Conservation (phyloP, 2,329 filamentous ascomycete species). For the Fusarium hainanense region DNA sequence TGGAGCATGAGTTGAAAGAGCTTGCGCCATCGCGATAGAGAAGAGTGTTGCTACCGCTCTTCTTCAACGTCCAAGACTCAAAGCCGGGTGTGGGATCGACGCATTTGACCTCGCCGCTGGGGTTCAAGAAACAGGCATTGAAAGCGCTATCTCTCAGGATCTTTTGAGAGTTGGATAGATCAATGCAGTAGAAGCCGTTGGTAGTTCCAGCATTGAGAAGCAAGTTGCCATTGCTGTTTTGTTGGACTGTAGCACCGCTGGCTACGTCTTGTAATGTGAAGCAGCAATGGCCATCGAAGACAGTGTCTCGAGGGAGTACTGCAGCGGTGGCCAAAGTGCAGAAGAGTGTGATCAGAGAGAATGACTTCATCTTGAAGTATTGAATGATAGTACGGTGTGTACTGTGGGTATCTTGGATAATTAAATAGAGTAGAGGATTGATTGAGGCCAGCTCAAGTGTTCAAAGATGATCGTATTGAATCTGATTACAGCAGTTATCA, state of each 20-base stretch:
- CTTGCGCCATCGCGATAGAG: slow-evolving; percentile 42
- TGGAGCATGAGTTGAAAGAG: slow-evolving; percentile 45
- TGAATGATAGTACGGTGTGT: not conserved
- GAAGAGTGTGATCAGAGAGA: slow-evolving; percentile 36
- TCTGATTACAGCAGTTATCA: not conserved
- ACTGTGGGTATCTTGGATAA: not conserved
- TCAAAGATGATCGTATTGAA: not conserved
- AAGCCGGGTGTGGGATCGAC: slow-evolving; percentile 49
- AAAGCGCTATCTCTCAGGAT: slow-evolving; percentile 45
- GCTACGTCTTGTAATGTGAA: slow-evolving; percentile 47
- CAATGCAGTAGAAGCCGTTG: slow-evolving; percentile 49
- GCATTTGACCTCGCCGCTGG: slow-evolving; percentile 46
- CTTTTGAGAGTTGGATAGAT: slow-evolving; percentile 40
- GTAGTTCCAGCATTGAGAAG: slow-evolving; percentile 42
- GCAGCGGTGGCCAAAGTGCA: slow-evolving; percentile 35
- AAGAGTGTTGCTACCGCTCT: slow-evolving; percentile 34
- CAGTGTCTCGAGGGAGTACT: slow-evolving; percentile 39
- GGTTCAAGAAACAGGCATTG: slow-evolving; percentile 50
- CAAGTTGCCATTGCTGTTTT: slow-evolving; percentile 45
- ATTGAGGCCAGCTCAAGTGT: slow-evolving; percentile 27
- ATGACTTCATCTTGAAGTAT: slow-evolving; percentile 35
- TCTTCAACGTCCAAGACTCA: slow-evolving; percentile 45
- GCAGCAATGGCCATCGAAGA: slow-evolving; percentile 46
- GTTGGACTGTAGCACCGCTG: slow-evolving; percentile 42
- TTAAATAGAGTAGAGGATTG: not conserved